A percentile compares a stretch with the other conserved stretches of the same genome.
Evolutionary conservation across 805 yeast species (phyloP).

Genomic region (Candida khao-thaluensis): DNA sequence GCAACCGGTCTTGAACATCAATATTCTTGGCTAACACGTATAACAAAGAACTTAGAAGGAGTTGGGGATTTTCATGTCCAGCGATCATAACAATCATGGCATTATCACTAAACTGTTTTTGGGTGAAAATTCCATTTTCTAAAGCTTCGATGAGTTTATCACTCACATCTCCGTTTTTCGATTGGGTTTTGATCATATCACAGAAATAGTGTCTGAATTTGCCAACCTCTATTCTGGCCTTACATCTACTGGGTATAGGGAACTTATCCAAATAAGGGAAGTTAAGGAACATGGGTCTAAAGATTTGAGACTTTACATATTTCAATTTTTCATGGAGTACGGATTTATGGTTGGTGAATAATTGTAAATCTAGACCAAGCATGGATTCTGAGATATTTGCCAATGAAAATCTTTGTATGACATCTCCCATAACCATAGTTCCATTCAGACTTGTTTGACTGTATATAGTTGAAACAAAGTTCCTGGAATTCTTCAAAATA

Average conservation of each 20-base stretch:
- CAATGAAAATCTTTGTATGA: slow-evolving; percentile 42
- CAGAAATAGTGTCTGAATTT: slow-evolving; percentile 39
- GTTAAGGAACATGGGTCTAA: slow-evolving; percentile 52
- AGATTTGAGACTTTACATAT: slow-evolving; percentile 50
- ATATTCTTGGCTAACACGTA: slow-evolving; percentile 47
- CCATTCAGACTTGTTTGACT: background rate
- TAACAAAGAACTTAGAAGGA: slow-evolving; percentile 47
- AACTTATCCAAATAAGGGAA: slow-evolving; percentile 54
- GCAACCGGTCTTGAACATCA: slow-evolving; percentile 29
- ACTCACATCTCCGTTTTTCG: slow-evolving; percentile 37
- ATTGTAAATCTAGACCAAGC: slow-evolving; percentile 48
- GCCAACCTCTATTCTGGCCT: slow-evolving; percentile 43
- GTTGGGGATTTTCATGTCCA: slow-evolving; percentile 64
- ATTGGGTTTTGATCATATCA: slow-evolving; percentile 26
- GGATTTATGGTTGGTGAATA: slow-evolving; percentile 28
- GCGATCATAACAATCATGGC: slow-evolving; percentile 56
- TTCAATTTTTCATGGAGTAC: slow-evolving; percentile 41
- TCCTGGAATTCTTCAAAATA: slow-evolving; percentile 36
- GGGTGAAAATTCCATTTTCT: slow-evolving; percentile 34
- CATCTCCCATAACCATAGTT: slow-evolving; percentile 30
- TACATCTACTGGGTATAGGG: slow-evolving; percentile 47
- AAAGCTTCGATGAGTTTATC: slow-evolving; percentile 42
- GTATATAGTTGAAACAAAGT: slow-evolving; percentile 8
- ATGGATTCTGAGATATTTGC: slow-evolving; percentile 52
- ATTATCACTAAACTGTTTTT: slow-evolving; percentile 53